Evolutionary conservation across 2,329 filamentous ascomycete species (phyloP).

Genomic region (Rhynchosporium secalis): DNA sequence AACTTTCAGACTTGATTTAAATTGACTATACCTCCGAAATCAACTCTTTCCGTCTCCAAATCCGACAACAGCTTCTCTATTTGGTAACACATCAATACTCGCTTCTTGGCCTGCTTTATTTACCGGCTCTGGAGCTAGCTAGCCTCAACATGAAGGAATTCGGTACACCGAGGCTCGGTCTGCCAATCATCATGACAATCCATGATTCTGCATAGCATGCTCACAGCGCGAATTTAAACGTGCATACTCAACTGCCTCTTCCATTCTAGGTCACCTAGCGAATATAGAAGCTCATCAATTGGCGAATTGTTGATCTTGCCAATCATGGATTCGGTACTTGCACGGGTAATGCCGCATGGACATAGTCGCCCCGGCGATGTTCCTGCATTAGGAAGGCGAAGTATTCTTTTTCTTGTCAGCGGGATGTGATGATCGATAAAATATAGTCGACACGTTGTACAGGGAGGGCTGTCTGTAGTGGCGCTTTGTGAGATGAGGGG

Average conservation of each 20-base stretch:
- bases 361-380: background rate
- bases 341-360: background rate
- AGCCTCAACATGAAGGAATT: background rate
- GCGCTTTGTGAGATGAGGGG: background rate
- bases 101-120: background rate
- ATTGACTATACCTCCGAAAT: background rate
- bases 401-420: background rate
- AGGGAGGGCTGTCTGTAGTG: background rate
- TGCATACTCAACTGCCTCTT: background rate
- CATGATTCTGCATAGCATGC: background rate
- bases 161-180: background rate
- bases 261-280: background rate
- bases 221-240: background rate
- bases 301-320: background rate
- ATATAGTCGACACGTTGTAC: background rate
- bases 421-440: background rate
- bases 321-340: background rate
- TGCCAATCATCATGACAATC: background rate
- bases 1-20: background rate
- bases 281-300: background rate
- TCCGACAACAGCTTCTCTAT: background rate
- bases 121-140: background rate
- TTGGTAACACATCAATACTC: background rate
- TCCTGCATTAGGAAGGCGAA: constrained; percentile 10
- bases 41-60: background rate